A percentile compares a stretch with the other conserved stretches of the same genome.
Evolutionary conservation across 73 alveolate species (phyloP).

Genomic region (Tetrahymena borealis): DNA sequence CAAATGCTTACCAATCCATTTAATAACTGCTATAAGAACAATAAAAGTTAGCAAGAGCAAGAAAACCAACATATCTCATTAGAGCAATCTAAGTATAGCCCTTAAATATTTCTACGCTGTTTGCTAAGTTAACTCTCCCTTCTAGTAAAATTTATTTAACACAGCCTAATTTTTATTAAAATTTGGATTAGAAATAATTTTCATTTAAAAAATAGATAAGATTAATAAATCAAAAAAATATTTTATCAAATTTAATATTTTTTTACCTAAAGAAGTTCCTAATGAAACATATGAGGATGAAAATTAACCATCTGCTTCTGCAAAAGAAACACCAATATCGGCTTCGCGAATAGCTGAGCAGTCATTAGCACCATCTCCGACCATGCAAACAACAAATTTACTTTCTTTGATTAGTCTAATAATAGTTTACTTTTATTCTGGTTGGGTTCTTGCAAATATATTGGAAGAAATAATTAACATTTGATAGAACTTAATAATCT

Average conservation of each 20-base stretch:
- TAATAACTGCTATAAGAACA: not conserved
- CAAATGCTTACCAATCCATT: not conserved
- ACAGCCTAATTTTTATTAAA: too few species aligned
- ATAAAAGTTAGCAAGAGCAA: not conserved
- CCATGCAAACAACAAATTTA: conserved; percentile 63
- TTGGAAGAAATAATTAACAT: conserved; percentile 50
- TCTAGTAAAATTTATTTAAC: conserved; percentile 14
- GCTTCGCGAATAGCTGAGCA: conserved; percentile 86
- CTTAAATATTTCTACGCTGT: conserved; percentile 25
- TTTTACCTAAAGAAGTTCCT: conserved; percentile 2
- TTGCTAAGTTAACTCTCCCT: conserved; percentile 20
- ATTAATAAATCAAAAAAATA: too few species aligned
- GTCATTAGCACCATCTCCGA: conserved; percentile 95
- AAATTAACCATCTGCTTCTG: conserved; percentile 34
- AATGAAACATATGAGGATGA: conserved; percentile 32
- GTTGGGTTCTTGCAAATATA: conserved; percentile 82
- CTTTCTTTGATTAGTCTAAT: conserved; percentile 56
- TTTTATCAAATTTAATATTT: too few species aligned
- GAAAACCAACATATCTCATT: not conserved
- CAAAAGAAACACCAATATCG: conserved; percentile 46
- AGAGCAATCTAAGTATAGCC: not conserved
- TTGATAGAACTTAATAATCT: not conserved
- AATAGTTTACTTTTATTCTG: conserved; percentile 76
- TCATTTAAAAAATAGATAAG: too few species aligned
- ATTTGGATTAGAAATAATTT: too few species aligned